Evolutionary conservation across 805 yeast species (phyloP).

Genomic region (Kuraishia borneana): DNA sequence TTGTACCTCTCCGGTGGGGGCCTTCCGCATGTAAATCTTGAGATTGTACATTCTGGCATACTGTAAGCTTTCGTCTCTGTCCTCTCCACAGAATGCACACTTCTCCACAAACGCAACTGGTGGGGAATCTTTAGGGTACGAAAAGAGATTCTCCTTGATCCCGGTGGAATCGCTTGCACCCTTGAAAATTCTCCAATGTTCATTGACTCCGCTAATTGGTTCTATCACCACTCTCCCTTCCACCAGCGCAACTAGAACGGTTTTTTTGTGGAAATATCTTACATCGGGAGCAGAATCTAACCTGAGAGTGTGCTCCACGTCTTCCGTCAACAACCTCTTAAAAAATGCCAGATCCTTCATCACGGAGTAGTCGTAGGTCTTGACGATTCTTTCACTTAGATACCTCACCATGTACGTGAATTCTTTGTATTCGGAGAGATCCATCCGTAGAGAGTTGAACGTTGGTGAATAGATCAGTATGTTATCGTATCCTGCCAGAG

Average conservation of each 20-base stretch:
- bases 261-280: constrained; percentile 49
- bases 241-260: constrained; percentile 53
- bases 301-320: constrained; percentile 63
- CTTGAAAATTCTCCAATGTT: constrained; percentile 37
- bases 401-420: constrained; percentile 25
- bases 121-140: constrained; percentile 35
- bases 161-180: constrained; percentile 2
- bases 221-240: constrained; percentile 79
- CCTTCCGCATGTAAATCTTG: constrained; percentile 27
- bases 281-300: constrained; percentile 55
- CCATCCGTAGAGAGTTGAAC: constrained; percentile 27
- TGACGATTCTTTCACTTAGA: constrained; percentile 3
- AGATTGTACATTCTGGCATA: constrained; percentile 71
- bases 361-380: constrained; percentile 5
- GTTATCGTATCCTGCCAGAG: constrained; percentile 11
- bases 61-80: constrained; percentile 54
- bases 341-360: constrained; percentile 48
- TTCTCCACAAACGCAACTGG: constrained; percentile 69
- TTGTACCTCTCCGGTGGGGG: constrained; percentile 14
- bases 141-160: constrained; percentile 25
- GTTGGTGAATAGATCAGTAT: constrained; percentile 16
- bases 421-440: constrained; percentile 29
- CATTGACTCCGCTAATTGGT: constrained; percentile 79
- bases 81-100: constrained; percentile 81
- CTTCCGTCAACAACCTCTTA: constrained; percentile 59